phyloP scores from a whole-genome alignment of 352 stramenopile genomes.

The Pythium coloratum region DNA sequence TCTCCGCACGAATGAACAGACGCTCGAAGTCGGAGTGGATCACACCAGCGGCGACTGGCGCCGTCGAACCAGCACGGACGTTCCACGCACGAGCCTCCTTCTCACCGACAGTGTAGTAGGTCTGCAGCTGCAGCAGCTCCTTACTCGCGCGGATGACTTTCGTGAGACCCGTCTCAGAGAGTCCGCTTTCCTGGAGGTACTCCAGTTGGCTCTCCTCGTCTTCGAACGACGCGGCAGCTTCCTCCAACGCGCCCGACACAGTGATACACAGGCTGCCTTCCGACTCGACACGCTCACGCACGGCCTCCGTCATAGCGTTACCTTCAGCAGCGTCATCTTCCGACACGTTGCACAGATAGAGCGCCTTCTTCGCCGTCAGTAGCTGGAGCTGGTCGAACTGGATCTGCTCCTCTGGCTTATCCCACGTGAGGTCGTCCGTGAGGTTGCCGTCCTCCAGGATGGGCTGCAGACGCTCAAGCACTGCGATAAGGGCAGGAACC shows the following conservation, averaged over 20 bases:
- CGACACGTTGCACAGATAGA: constrained; percentile 98
- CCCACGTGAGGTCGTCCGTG: constrained; percentile 47
- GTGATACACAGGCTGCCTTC: constrained; percentile 72
- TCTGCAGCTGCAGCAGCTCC: constrained; percentile 94
- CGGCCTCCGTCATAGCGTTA: constrained; percentile 92
- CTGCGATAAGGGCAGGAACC: constrained; percentile 47
- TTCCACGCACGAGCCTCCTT: constrained; percentile 87
- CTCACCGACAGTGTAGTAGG: constrained; percentile 95
- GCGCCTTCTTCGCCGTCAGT: constrained; percentile 92
- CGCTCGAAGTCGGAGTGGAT: constrained; percentile 91
- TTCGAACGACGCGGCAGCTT: constrained; percentile 78
- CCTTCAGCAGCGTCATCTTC: constrained; percentile 92
- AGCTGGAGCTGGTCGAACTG: constrained; percentile 83
- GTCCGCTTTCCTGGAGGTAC: constrained; percentile 89
- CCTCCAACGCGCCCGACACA: constrained; percentile 76
- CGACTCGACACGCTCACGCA: constrained; percentile 61
- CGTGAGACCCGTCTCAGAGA: constrained; percentile 76
- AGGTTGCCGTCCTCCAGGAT: constrained; percentile 88
- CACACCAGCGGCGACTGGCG: constrained; percentile 65
- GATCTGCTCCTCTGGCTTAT: constrained; percentile 85
- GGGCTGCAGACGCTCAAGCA: constrained; percentile 58
- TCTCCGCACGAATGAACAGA: constrained; percentile 91
- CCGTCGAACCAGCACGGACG: constrained; percentile 72
- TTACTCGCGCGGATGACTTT: constrained; percentile 90
- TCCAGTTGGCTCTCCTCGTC: constrained; percentile 92